Conservation (phyloP, 805 yeast species). For the Wickerhamomyces xylosicus region DNA sequence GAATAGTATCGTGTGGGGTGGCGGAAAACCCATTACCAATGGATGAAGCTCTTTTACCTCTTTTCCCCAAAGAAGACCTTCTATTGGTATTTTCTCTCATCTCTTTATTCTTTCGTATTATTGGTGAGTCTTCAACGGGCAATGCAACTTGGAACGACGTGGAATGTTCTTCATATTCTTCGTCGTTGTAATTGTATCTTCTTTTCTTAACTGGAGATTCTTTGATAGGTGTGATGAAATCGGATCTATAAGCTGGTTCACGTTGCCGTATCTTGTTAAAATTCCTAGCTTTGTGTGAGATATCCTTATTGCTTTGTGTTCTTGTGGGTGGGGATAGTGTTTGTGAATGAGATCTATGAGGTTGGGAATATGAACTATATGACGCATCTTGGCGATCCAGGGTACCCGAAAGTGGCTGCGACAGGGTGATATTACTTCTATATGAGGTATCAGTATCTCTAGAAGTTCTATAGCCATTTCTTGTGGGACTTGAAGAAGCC, state of each 20-base stretch:
- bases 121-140: conserved; percentile 28
- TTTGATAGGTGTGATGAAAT: conserved; percentile 1
- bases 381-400: too few species aligned
- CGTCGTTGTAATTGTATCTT: conserved; percentile 1
- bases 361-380: too few species aligned
- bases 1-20: conserved; percentile 55
- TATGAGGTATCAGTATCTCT: too few species aligned
- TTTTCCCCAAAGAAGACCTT: conserved; percentile 39
- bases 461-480: not conserved
- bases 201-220: conserved; percentile 6
- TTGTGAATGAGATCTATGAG: too few species aligned
- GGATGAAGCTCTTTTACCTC: conserved; percentile 68
- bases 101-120: conserved; percentile 25
- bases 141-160: conserved; percentile 19
- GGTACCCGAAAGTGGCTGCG: too few species aligned
- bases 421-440: too few species aligned
- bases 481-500: not conserved
- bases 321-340: too few species aligned
- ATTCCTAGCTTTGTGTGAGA: not conserved
- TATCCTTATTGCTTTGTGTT: conserved; percentile 1
- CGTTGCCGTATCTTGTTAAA: not conserved
- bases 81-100: conserved; percentile 24
- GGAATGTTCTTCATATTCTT: conserved; percentile 15
- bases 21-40: conserved; percentile 66
- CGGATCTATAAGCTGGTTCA: not conserved